phyloP scores from a whole-genome alignment of 2,329 filamentous ascomycete species.

The Endoconidiophora laricicola region DNA sequence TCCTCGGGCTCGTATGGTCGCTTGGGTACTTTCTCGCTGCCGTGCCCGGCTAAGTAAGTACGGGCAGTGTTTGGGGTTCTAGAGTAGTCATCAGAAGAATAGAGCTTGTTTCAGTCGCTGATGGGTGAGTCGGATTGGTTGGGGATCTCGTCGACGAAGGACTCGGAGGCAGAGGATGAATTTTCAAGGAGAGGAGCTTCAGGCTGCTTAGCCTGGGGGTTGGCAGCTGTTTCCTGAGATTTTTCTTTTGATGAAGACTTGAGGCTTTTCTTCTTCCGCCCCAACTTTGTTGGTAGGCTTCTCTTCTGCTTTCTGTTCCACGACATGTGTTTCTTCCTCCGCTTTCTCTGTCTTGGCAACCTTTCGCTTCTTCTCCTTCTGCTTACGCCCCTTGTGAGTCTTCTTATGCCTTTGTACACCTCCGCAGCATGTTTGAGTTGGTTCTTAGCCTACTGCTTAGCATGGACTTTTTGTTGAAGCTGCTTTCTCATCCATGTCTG shows the following conservation, averaged over 20 bases:
- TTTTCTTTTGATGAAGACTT: conserved; percentile 13
- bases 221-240: conserved; percentile 12
- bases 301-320: conserved; percentile 7
- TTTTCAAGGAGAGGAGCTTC: not conserved
- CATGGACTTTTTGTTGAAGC: conserved; percentile 25
- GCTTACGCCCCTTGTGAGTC: conserved; percentile 18
- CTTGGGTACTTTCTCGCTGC: conserved; percentile 20
- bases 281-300: conserved; percentile 7
- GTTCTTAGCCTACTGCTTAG: conserved; percentile 26
- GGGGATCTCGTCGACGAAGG: conserved; percentile 16
- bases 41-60: conserved; percentile 15
- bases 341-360: conserved; percentile 11
- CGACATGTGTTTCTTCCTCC: conserved; percentile 2
- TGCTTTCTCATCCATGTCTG: conserved; percentile 34
- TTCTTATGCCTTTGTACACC: conserved; percentile 15
- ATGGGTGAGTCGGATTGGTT: conserved; percentile 44
- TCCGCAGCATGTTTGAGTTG: conserved; percentile 18
- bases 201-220: conserved; percentile 6
- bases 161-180: conserved; percentile 42
- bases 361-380: conserved; percentile 16
- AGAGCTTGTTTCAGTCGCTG: conserved; percentile 41
- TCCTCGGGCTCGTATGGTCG: conserved; percentile 32
- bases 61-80: conserved; percentile 27
- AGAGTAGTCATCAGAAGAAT: conserved; percentile 40
- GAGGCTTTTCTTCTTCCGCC: conserved; percentile 12